Evolutionary conservation across 306 rosid species (phyloP), one percentile per base, ranked within the genome.

Genomic region (Ormosia emarginata): DNA sequence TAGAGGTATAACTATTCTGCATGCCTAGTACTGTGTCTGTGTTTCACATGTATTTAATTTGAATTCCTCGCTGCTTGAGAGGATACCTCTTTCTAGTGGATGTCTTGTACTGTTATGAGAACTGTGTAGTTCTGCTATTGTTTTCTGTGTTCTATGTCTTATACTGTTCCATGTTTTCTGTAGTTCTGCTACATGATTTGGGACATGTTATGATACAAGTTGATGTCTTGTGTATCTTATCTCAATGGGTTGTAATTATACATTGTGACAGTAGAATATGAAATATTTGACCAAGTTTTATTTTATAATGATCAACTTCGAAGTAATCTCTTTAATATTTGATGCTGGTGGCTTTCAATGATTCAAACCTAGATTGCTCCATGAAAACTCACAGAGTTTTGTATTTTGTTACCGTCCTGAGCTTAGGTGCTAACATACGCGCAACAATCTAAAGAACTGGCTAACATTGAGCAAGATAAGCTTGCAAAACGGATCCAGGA

Each of bases 401-500:
- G 40, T 63, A 30, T 65, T 81, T 62, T 53, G 11, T 76, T 67
- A 41, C 64, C 76, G 7, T 77, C 49, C 65, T 79, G 84, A 78
- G 59, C 83, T 64, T 80, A 95, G 99, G 98, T 95, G 83, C 79
- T 95, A 41, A 92, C 99, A 70, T 95, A 93, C 32, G 92, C 99
- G 59, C 99, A 95, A 73, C 99, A 95, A 77, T 90, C 98, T 71
- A 95, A 93, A 92, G 99, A 95, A 79, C 85, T 80, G 90, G 93
- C 97, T 49, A 95, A 89, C 67, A 36, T 92, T 83, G 99, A 95
- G 87, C 97, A 93, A 93, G 99, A 93, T 80, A 93, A 88, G 93
- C 99, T 95, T 86, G 98, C 95, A 82, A 92, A 92, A 84, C 87
- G 99, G 88, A 95, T 95, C 81, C 99, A 93, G 87, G 98, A 95